Conservation (phyloP, 805 yeast genomes). For the Tetrapisispora namnaoensis region DNA sequence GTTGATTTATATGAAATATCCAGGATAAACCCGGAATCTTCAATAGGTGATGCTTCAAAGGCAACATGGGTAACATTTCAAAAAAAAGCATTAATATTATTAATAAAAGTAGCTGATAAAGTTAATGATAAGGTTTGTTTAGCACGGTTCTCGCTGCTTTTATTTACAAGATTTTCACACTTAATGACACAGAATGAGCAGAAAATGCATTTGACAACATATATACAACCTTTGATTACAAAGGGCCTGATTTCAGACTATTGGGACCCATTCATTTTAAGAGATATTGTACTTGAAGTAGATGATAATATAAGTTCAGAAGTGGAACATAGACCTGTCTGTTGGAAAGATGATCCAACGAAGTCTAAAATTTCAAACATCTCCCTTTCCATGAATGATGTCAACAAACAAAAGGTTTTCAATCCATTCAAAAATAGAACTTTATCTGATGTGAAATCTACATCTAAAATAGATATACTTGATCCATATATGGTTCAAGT, state of each 20-base stretch:
- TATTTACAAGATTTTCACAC: constrained; percentile 47
- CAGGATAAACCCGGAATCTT: constrained; percentile 28
- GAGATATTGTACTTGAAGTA: constrained; percentile 36
- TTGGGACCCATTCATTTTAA: constrained; percentile 65
- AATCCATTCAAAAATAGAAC: constrained; percentile 40
- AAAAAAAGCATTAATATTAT: constrained; percentile 42
- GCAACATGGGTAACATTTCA: constrained; percentile 50
- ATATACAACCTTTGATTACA: constrained; percentile 19
- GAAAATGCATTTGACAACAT: constrained; percentile 26
- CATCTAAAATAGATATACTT: neutral
- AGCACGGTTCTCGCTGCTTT: constrained; percentile 39
- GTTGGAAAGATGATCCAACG: neutral
- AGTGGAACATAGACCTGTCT: constrained; percentile 4
- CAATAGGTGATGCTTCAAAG: constrained; percentile 19
- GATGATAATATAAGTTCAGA: constrained; percentile 16
- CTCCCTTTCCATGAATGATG: neutral
- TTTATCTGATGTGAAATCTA: constrained; percentile 6
- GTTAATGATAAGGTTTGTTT: constrained; percentile 38
- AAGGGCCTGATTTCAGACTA: constrained; percentile 33
- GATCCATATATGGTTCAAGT: constrained; percentile 30
- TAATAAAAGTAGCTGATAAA: constrained; percentile 45
- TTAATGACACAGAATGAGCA: constrained; percentile 54
- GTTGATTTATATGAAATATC: constrained; percentile 47
- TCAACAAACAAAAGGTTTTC: constrained; percentile 38
- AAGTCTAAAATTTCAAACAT: neutral